Conservation (phyloP, 2,329 filamentous ascomycete species). For the Aspergillus clavatus region DNA sequence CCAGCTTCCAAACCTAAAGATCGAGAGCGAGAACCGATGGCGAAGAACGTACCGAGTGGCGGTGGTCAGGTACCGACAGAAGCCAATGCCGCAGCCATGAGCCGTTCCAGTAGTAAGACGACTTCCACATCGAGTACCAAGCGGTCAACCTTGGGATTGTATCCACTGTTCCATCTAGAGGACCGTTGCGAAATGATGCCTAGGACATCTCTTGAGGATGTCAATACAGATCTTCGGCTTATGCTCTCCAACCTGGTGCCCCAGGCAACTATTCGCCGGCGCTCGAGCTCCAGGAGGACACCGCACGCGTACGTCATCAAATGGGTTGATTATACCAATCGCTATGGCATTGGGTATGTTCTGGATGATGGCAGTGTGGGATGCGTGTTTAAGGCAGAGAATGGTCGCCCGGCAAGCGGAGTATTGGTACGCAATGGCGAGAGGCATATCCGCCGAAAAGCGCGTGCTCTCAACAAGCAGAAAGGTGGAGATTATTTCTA, state of each 20-base stretch:
- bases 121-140: conserved; percentile 20
- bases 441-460: conserved; percentile 43
- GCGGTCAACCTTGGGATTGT: conserved; percentile 33
- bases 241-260: conserved; percentile 36
- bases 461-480: conserved; percentile 34
- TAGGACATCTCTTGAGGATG: conserved; percentile 36
- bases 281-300: conserved; percentile 23
- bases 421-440: conserved; percentile 46
- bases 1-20: conserved; percentile 1
- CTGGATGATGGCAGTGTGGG: conserved; percentile 49
- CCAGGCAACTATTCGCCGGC: conserved; percentile 28
- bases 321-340: conserved; percentile 51
- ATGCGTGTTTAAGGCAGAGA: conserved; percentile 46
- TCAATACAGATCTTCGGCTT: conserved; percentile 35
- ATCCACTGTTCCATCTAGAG: conserved; percentile 35
- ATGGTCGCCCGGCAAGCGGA: conserved; percentile 41
- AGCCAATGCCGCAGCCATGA: conserved; percentile 13
- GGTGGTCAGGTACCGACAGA: conserved; percentile 12
- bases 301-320: conserved; percentile 47
- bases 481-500: conserved; percentile 29
- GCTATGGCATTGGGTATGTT: conserved; percentile 49
- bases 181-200: conserved; percentile 36
- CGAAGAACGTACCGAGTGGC: conserved; percentile 1
- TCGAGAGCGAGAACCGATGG: conserved; percentile 1
- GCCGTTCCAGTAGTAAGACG: conserved; percentile 27